These are phyloP conservation scores for Floccularia luteovirens DNA, from an alignment of 768 basidiomycete genomes.

Conservation along the genomic window DNA sequence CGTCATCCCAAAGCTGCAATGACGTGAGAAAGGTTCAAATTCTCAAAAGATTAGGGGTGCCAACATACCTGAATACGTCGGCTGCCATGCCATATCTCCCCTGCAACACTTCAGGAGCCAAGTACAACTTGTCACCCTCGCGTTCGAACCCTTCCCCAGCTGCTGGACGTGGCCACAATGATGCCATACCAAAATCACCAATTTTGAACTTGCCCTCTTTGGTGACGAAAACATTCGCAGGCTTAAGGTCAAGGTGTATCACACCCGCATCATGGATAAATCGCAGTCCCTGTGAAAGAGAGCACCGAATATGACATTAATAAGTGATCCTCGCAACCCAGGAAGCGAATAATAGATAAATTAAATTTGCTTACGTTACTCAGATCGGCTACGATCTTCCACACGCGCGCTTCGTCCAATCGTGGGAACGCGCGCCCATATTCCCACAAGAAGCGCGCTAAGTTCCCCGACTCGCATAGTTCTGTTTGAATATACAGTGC, in stretches of 20 bases:
- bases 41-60: too few species aligned
- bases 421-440: slow-evolving; percentile 80
- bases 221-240: slow-evolving; percentile 93
- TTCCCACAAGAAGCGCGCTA: slow-evolving; percentile 85
- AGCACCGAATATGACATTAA: too few species aligned
- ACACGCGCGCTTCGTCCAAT: slow-evolving; percentile 87
- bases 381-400: slow-evolving; percentile 93
- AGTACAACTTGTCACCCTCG: slow-evolving; percentile 95
- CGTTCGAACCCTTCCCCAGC: slow-evolving; percentile 65
- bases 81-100: slow-evolving; percentile 90
- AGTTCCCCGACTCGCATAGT: slow-evolving; percentile 88
- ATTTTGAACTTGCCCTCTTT: slow-evolving; percentile 86
- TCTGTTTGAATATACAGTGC: slow-evolving; percentile 90
- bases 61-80: slow-evolving; percentile 89
- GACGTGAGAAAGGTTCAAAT: slow-evolving; percentile 29
- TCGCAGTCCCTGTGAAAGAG: slow-evolving; percentile 69
- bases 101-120: slow-evolving; percentile 92
- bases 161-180: slow-evolving; percentile 70
- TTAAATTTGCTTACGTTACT: slow-evolving; percentile 76
- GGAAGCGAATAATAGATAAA: slow-evolving; percentile 18
- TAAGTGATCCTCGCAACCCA: slow-evolving; percentile 5
- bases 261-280: slow-evolving; percentile 88
- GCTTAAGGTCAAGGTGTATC: slow-evolving; percentile 95
- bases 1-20: slow-evolving; percentile 82
- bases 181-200: slow-evolving; percentile 99